Evolutionary conservation across 148 eudicot species (phyloP).

Genomic region (Diospyros kaki): DNA sequence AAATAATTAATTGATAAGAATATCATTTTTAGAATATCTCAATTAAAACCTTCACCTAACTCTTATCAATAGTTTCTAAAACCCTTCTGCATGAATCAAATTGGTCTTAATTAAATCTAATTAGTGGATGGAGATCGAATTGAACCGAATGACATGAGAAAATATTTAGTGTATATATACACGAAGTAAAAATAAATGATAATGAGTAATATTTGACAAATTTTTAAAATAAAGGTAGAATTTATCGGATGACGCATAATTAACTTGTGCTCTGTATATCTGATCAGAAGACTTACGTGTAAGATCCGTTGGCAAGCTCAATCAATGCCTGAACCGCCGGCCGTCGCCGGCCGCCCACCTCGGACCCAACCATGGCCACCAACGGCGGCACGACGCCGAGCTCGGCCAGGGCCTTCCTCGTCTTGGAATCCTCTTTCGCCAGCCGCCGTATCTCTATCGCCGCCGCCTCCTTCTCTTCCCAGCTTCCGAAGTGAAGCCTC

Average conservation of each 20-base stretch:
- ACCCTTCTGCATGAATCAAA: too few relatives aligned
- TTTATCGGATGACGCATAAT: neutral
- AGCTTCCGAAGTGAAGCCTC: conserved; percentile 66
- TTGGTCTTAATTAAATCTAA: too few relatives aligned
- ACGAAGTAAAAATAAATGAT: too few relatives aligned
- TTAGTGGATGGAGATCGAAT: too few relatives aligned
- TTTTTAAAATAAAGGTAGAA: neutral
- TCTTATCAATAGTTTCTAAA: neutral
- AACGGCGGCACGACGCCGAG: conserved; percentile 78
- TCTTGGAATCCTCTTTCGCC: conserved; percentile 35
- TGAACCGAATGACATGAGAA: too few relatives aligned
- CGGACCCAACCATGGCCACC: conserved; percentile 62
- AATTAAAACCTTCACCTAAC: neutral
- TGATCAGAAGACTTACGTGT: conserved; percentile 45
- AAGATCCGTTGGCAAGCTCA: conserved; percentile 58
- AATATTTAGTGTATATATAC: too few relatives aligned
- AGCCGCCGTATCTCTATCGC: conserved; percentile 47
- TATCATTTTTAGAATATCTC: neutral
- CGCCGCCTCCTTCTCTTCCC: conserved; percentile 73
- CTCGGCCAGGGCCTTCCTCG: conserved; percentile 48
- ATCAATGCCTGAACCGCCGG: conserved; percentile 57
- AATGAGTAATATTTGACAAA: too few relatives aligned
- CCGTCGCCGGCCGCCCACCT: conserved; percentile 26
- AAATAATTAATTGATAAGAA: neutral
- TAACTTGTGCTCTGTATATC: neutral